phyloP scores from a whole-genome alignment of 768 basidiomycete genomes.

The Suillus weaverae region DNA sequence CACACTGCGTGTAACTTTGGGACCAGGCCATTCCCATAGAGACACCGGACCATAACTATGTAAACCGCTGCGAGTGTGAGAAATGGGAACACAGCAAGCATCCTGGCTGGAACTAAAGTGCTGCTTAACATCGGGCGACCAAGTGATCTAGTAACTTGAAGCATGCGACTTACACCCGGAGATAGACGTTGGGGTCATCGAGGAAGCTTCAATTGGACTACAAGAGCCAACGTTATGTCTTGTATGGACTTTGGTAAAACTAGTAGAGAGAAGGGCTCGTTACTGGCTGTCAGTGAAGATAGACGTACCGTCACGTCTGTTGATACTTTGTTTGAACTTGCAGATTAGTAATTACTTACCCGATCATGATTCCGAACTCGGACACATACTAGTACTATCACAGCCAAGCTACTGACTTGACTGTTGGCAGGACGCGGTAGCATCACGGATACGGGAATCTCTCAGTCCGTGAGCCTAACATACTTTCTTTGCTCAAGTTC shows the following conservation, averaged over 20 bases:
- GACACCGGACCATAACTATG: not conserved
- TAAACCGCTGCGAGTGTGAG: not conserved
- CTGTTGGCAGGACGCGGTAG: too few relatives aligned
- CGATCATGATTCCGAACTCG: too few relatives aligned
- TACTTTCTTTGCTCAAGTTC: not conserved
- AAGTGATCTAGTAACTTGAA: not conserved
- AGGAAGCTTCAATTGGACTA: not conserved
- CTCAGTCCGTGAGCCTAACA: not conserved
- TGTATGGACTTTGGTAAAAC: not conserved
- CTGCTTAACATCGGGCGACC: conserved; percentile 2
- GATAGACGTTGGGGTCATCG: not conserved
- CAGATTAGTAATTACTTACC: too few relatives aligned
- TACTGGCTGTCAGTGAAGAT: not conserved
- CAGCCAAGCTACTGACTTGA: too few relatives aligned
- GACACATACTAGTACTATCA: too few relatives aligned
- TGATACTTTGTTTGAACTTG: not conserved
- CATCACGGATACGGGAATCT: not conserved
- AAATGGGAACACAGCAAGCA: conserved; percentile 5
- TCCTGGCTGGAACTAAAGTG: not conserved
- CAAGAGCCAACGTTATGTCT: not conserved
- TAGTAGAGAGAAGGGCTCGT: not conserved
- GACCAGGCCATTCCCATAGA: not conserved
- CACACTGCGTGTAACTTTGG: conserved; percentile 32
- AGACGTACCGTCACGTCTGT: too few relatives aligned
- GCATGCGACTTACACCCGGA: not conserved